phyloP scores from a whole-genome alignment of 208 protist genomes.

The Lotmaria passim region DNA sequence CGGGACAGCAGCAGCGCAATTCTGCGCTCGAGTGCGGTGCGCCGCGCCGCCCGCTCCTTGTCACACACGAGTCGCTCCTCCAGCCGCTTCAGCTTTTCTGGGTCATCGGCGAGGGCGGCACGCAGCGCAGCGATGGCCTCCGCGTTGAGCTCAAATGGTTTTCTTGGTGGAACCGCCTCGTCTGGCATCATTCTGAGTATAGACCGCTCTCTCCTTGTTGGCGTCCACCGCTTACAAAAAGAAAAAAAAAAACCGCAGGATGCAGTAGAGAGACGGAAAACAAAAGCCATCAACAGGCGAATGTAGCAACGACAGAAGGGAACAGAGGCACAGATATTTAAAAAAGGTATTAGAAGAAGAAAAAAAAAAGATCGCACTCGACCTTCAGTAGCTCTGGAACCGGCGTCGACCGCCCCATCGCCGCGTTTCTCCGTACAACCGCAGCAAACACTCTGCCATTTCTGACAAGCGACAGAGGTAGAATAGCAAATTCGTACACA shows the following conservation, averaged over 20 bases:
- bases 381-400: no score
- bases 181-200: not conserved
- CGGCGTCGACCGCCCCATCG: no score
- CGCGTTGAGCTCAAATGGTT: conserved; percentile 16
- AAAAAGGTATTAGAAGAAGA: not conserved
- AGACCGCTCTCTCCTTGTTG: no score
- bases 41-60: conserved; percentile 13
- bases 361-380: not conserved
- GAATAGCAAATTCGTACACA: no score
- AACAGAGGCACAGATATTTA: not conserved
- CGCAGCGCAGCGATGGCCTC: conserved; percentile 26
- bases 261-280: not conserved
- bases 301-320: not conserved
- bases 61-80: conserved; percentile 12
- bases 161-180: not conserved
- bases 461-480: no score
- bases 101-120: conserved; percentile 12
- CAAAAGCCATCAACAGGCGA: not conserved
- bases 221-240: no score
- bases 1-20: not conserved
- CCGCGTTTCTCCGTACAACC: no score
- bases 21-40: conserved; percentile 10
- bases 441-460: no score
- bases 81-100: conserved; percentile 18
- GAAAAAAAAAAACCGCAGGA: not conserved